These are phyloP conservation scores for Suillus tomentosus DNA, from an alignment of 768 basidiomycete genomes.

Conservation along the genomic window DNA sequence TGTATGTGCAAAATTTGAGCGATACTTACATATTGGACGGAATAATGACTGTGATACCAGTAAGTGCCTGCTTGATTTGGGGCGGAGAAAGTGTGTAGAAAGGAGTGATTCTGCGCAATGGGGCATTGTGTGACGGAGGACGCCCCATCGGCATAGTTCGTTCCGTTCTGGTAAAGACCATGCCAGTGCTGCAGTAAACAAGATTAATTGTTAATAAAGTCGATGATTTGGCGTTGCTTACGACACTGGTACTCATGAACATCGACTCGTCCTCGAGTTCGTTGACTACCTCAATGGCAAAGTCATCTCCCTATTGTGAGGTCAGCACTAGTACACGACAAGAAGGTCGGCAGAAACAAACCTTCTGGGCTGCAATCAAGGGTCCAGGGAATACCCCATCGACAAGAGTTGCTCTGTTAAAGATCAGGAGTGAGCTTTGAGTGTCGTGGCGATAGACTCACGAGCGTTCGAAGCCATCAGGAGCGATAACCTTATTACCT, in stretches of 20 bases:
- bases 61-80: constrained; percentile 39
- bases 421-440: neutral
- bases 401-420: constrained; percentile 41
- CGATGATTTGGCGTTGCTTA: constrained; percentile 26
- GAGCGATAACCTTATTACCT: constrained; percentile 42
- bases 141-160: constrained; percentile 31
- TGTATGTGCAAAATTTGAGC: neutral
- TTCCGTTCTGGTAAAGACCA: constrained; percentile 26
- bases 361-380: constrained; percentile 42
- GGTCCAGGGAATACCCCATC: constrained; percentile 48
- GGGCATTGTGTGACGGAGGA: constrained; percentile 44
- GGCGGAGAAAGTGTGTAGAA: constrained; percentile 37
- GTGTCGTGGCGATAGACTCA: constrained; percentile 23
- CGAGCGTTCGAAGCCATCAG: constrained; percentile 49
- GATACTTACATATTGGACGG: constrained; percentile 19
- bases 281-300: constrained; percentile 50
- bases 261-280: constrained; percentile 46
- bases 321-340: constrained; percentile 4
- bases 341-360: neutral
- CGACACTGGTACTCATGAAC: constrained; percentile 52
- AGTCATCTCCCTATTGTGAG: constrained; percentile 36
- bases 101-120: constrained; percentile 35
- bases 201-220: neutral
- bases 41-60: constrained; percentile 35
- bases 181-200: constrained; percentile 23